phyloP scores from a whole-genome alignment of 2,329 filamentous ascomycete species.

The Lecanicillium sp. region DNA sequence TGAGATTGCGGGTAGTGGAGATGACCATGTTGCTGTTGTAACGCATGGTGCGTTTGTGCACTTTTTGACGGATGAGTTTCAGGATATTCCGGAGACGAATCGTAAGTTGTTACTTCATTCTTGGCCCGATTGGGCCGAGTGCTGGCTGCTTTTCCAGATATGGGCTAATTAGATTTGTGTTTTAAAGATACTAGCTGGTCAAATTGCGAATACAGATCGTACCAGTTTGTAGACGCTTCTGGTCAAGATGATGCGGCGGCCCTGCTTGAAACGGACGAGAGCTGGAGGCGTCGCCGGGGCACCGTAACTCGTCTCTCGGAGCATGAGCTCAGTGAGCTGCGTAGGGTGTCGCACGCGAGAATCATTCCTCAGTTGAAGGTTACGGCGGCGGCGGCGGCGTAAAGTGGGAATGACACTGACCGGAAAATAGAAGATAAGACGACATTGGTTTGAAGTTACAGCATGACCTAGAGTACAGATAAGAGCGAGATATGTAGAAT shows the following conservation, averaged over 20 bases:
- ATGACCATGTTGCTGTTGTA: slow-evolving; percentile 64
- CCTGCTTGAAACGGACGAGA: slow-evolving; percentile 39
- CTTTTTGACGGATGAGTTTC: slow-evolving; percentile 77
- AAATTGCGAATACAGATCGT: slow-evolving; percentile 66
- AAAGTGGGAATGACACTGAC: too few relatives aligned
- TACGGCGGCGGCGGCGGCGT: too few relatives aligned
- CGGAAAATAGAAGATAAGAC: too few relatives aligned
- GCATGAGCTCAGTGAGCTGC: slow-evolving; percentile 38
- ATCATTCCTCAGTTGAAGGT: slow-evolving; percentile 25
- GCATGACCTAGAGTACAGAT: neutral
- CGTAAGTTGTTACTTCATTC: too few relatives aligned
- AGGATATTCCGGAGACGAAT: slow-evolving; percentile 39
- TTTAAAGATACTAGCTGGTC: slow-evolving; percentile 59
- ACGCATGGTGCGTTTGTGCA: slow-evolving; percentile 80
- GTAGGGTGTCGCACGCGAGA: slow-evolving; percentile 25
- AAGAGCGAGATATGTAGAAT: neutral
- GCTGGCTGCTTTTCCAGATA: too few relatives aligned
- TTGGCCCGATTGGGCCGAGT: too few relatives aligned
- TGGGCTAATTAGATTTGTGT: too few relatives aligned
- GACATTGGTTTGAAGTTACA: too few relatives aligned
- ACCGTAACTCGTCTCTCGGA: slow-evolving; percentile 29
- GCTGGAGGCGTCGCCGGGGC: slow-evolving; percentile 36
- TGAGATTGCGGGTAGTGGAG: slow-evolving; percentile 29
- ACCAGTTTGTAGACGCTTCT: slow-evolving; percentile 48
- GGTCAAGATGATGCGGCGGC: slow-evolving; percentile 39